These are phyloP conservation scores for Limnanthes douglasii DNA, from an alignment of 345 rosid species.

Conservation along the genomic window DNA sequence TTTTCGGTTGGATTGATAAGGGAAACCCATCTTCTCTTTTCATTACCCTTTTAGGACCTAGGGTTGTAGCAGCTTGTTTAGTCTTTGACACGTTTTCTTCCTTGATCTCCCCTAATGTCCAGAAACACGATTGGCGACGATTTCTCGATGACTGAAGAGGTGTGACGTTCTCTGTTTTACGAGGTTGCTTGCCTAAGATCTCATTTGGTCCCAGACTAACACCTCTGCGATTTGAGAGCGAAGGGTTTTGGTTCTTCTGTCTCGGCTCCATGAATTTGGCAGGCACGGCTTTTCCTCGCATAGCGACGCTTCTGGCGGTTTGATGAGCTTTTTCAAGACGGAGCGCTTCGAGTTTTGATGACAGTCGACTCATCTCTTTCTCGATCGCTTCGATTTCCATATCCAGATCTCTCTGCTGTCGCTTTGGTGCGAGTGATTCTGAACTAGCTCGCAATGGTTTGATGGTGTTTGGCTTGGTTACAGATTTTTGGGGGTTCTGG, in stretches of 20 bases:
- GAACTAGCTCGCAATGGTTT: constrained; percentile 11
- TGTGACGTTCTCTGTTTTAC: constrained; percentile 36
- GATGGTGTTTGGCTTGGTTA: constrained; percentile 16
- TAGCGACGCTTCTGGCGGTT: constrained; percentile 25
- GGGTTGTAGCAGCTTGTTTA: constrained; percentile 62
- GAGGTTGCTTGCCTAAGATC: constrained; percentile 33
- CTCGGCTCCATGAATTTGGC: constrained; percentile 74
- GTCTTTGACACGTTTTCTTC: constrained; percentile 49
- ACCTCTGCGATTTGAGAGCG: constrained; percentile 45
- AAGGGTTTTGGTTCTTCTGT: too few relatives aligned
- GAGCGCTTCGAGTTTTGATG: constrained; percentile 57
- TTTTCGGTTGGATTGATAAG: constrained; percentile 57
- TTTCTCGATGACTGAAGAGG: constrained; percentile 50
- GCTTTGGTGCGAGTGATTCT: constrained; percentile 8
- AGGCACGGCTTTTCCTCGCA: constrained; percentile 42
- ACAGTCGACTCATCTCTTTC: constrained; percentile 52
- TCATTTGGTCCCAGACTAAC: constrained; percentile 81
- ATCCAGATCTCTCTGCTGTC: constrained; percentile 41
- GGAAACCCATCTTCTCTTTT: constrained; percentile 60
- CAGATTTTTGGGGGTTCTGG: constrained; percentile 3
- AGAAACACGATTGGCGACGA: constrained; percentile 83
- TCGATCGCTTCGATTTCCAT: constrained; percentile 70
- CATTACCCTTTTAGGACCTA: constrained; percentile 36
- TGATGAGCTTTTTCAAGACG: constrained; percentile 52
- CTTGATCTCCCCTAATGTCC: constrained; percentile 66